phyloP scores from a whole-genome alignment of 345 rosid genomes.

The Acer yangbiense region DNA sequence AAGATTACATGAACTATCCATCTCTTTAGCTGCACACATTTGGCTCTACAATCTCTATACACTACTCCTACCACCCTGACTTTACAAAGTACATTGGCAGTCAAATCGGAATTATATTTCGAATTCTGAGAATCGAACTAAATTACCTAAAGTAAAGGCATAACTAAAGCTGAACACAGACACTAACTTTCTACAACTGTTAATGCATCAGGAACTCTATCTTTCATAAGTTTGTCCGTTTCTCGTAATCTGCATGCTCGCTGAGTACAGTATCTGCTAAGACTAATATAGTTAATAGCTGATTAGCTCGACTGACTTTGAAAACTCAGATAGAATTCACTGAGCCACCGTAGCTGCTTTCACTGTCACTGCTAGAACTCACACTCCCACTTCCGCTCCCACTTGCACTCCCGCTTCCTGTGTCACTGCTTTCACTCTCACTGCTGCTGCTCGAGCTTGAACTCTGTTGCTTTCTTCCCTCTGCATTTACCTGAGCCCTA shows the following conservation, averaged over 20 bases:
- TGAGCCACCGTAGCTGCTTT: constrained; percentile 43
- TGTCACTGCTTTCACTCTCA: constrained; percentile 50
- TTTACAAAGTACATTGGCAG: not conserved
- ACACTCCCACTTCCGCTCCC: constrained; percentile 44
- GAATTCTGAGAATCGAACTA: not conserved
- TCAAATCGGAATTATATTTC: not conserved
- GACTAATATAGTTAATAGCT: not conserved
- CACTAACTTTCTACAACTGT: not conserved
- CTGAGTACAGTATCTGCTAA: constrained; percentile 4
- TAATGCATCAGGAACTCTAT: not conserved
- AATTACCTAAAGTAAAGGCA: not conserved
- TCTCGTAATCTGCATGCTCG: not conserved
- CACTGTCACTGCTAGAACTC: constrained; percentile 41
- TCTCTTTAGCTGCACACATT: not conserved
- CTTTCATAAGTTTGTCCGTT: constrained; percentile 1
- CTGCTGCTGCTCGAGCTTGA: constrained; percentile 70
- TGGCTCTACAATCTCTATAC: not conserved
- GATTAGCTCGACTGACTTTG: not conserved
- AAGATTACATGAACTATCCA: not conserved
- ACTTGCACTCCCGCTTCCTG: constrained; percentile 45
- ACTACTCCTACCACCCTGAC: not conserved
- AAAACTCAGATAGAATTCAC: constrained; percentile 33
- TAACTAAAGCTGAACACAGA: not conserved
- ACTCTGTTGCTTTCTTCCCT: constrained; percentile 38
- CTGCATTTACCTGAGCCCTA: constrained; percentile 74